Conservation (phyloP, 2,329 filamentous ascomycete genomes). For the Fusarium coicis region DNA sequence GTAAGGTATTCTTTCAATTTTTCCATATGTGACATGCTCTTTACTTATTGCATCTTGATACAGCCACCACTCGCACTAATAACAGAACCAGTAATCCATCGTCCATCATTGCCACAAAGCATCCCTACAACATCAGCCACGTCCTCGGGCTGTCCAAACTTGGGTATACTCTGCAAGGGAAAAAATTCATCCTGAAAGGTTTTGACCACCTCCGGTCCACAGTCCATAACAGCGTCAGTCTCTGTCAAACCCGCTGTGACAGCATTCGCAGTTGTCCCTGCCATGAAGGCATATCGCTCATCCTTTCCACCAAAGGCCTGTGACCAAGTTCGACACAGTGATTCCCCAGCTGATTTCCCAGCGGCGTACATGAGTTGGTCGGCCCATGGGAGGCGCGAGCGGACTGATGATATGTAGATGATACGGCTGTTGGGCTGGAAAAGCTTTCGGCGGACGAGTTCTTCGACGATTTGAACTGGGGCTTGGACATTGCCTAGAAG, state of each 20-base stretch:
- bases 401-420: constrained; percentile 50
- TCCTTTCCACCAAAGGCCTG: constrained; percentile 51
- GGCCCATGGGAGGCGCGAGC: constrained; percentile 48
- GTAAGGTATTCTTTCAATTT: fast-evolving
- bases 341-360: constrained; percentile 50
- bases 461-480: constrained; percentile 50
- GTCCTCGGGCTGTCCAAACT: constrained; percentile 50
- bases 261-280: constrained; percentile 50
- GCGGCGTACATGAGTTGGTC: constrained; percentile 50
- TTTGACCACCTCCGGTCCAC: constrained; percentile 46
- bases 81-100: constrained; percentile 52
- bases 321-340: constrained; percentile 51
- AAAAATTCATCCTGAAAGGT: constrained; percentile 49
- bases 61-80: constrained; percentile 51
- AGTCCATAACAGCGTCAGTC: constrained; percentile 49
- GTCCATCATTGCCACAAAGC: constrained; percentile 47
- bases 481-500: constrained; percentile 50
- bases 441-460: constrained; percentile 45
- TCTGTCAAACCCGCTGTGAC: constrained; percentile 48
- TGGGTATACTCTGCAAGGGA: constrained; percentile 47
- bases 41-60: constrained; percentile 45
- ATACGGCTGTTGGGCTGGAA: constrained; percentile 50
- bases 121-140: constrained; percentile 51
- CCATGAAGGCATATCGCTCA: constrained; percentile 49
- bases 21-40: fast-evolving